Percentiles rank a stretch among this genome's conserved stretches.
phyloP scores from a whole-genome alignment of 2,329 filamentous ascomycete species.

The Ophiocordyceps camponoti-leonardi region DNA sequence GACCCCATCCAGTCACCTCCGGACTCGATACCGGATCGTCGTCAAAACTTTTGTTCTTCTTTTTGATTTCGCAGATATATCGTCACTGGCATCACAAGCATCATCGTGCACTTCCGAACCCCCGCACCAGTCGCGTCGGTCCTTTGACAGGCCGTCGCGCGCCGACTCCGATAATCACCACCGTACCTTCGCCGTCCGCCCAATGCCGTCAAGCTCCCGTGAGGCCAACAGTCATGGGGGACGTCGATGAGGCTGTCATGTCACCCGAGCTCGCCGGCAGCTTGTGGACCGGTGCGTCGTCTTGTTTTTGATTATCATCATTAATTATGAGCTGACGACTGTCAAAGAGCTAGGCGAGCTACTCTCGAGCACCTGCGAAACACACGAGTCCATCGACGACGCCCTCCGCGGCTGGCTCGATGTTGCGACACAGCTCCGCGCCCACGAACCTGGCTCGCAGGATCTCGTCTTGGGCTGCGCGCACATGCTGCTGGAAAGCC shows the following conservation, averaged over 20 bases:
- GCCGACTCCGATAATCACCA: background rate
- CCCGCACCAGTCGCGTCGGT: background rate
- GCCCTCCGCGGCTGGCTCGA: constrained; percentile 69
- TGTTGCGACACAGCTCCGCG: constrained; percentile 60
- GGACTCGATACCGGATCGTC: background rate
- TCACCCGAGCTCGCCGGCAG: constrained; percentile 64
- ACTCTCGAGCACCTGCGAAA: constrained; percentile 27
- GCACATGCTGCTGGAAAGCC: constrained; percentile 58
- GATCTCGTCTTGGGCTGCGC: constrained; percentile 69
- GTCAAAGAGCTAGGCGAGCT: constrained; percentile 29
- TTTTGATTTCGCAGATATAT: background rate
- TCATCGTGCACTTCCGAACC: background rate
- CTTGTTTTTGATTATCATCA: too few relatives aligned
- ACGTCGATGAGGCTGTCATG: constrained; percentile 45
- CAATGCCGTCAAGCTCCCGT: constrained; percentile 7
- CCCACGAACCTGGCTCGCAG: constrained; percentile 57
- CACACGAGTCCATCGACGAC: constrained; percentile 57
- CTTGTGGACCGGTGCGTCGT: constrained; percentile 64
- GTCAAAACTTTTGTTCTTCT: background rate
- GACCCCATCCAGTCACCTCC: background rate
- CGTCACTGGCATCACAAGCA: background rate
- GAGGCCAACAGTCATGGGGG: constrained; percentile 27
- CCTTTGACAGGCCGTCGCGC: background rate
- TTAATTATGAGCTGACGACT: background rate
- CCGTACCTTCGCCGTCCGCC: constrained; percentile 15